Conservation (phyloP, 176 grass and related monocot genomes). For the Phragmites australis region DNA sequence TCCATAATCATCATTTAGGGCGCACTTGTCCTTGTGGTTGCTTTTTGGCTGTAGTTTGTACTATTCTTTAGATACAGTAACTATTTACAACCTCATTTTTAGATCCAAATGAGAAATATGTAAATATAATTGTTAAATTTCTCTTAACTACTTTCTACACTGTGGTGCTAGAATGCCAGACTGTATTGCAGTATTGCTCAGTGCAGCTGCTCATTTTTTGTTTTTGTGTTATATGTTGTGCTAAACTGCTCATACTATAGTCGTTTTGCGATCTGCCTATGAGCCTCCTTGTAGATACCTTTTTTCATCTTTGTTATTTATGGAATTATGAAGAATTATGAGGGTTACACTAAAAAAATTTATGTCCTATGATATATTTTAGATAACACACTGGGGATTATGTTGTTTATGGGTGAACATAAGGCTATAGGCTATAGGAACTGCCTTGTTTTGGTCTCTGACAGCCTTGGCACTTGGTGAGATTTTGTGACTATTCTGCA, state of each 20-base stretch:
- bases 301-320: not conserved
- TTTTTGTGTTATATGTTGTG: not conserved
- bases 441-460: not conserved
- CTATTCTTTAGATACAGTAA: not conserved
- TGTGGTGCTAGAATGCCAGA: not conserved
- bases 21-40: not conserved
- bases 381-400: not conserved
- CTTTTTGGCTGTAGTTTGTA: not conserved
- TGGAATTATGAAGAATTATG: not conserved
- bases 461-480: not conserved
- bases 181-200: not conserved
- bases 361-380: not conserved
- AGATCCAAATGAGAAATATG: not conserved
- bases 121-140: conserved; percentile 17
- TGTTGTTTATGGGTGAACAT: conserved; percentile 1
- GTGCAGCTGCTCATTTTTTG: not conserved
- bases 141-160: not conserved
- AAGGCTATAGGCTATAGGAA: not conserved
- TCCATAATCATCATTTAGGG: conserved; percentile 1
- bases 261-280: not conserved
- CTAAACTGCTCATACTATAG: not conserved
- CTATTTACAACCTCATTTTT: not conserved
- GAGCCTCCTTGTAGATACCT: not conserved
- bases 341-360: not conserved
- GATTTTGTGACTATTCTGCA: not conserved